Base-by-base conservation (phyloP, 139 green algal species). In the Chara braunii region DNA sequence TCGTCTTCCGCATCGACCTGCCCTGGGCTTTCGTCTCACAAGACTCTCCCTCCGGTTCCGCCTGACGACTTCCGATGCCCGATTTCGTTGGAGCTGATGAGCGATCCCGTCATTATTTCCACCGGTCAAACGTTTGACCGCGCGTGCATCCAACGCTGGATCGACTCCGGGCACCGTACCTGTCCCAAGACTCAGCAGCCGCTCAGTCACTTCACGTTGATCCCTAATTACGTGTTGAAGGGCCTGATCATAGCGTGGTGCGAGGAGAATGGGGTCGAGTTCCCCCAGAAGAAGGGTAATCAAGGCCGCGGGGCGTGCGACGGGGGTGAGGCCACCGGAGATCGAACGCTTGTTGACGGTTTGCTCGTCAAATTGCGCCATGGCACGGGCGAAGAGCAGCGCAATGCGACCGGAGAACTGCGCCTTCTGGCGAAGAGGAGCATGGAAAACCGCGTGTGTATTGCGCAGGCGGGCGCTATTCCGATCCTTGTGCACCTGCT, bases 71-170 rank as follows among this genome's bases (percentile, higher is more conserved):
- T 70, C 30, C 24, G 30, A 22, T 70, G 61, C 50, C 61, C 61
- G n/a, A 70, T 70, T 26, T 70, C 61, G 11, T 30, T 70, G 11
- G 61, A 70, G 61, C 26, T 70, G 26, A 70, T 70, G 51, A 23
- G 51, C 2, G 61, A 70, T 48, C 61, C 61, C 6, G 61, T 70
- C 7, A 70, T 70, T 2, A 51, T 70, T 4, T 68, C 61, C 0
- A 70, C 61, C 26, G 61, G 61, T 4, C 61, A 71, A 54, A 72
- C 63, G 5, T 72, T 60, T 70, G 63, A 72, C 12, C 3, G 51
- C 2, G 37, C 43, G 8, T 72, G 45, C 54, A 72, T 72, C 8
- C 32, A 70, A 37, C 50, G 64, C 37, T 70, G 61, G 61, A 48
- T 70, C 3, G 28, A 70, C 14, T 31, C 44, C 31, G 61, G 61